Percentiles rank a stretch among this genome's conserved stretches.
These are phyloP conservation scores for Cerrena zonata DNA, from an alignment of 1,284 basidiomycete genomes.

Conservation along the genomic window DNA sequence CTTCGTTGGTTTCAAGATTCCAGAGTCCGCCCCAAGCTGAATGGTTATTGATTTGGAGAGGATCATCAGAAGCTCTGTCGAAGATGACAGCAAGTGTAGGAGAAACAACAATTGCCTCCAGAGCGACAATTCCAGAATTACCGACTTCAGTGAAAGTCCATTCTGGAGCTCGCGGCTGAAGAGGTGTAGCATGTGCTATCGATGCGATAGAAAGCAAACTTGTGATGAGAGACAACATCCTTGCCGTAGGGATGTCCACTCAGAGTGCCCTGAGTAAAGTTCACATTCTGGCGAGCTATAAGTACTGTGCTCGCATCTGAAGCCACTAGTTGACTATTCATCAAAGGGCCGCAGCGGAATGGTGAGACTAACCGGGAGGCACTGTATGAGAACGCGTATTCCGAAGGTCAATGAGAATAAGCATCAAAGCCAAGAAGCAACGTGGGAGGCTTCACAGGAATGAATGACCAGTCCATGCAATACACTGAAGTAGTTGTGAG, in stretches of 20 bases:
- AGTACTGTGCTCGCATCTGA: neutral
- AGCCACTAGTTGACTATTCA: neutral
- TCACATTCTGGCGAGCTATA: neutral
- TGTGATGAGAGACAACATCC: neutral
- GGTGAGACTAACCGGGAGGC: neutral
- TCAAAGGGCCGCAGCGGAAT: neutral
- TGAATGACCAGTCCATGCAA: neutral
- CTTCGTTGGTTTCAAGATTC: conserved; percentile 37
- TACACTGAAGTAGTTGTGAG: neutral
- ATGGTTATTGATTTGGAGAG: conserved; percentile 37
- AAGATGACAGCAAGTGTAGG: conserved; percentile 41
- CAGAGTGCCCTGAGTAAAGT: neutral
- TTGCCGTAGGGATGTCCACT: neutral
- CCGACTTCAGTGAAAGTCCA: conserved; percentile 28
- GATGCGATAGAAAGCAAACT: neutral
- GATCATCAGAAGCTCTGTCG: conserved; percentile 41
- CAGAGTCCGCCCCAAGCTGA: conserved; percentile 44
- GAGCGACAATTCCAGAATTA: conserved; percentile 41
- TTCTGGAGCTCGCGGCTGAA: conserved; percentile 15
- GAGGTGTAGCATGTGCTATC: conserved; percentile 2
- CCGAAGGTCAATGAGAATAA: neutral
- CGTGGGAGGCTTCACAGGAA: neutral
- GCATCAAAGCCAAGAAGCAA: neutral
- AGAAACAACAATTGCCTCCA: conserved; percentile 44
- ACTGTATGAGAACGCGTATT: neutral